Conservation (phyloP, 495 filamentous ascomycete genomes). For the Beverwykella pulmonaria region DNA sequence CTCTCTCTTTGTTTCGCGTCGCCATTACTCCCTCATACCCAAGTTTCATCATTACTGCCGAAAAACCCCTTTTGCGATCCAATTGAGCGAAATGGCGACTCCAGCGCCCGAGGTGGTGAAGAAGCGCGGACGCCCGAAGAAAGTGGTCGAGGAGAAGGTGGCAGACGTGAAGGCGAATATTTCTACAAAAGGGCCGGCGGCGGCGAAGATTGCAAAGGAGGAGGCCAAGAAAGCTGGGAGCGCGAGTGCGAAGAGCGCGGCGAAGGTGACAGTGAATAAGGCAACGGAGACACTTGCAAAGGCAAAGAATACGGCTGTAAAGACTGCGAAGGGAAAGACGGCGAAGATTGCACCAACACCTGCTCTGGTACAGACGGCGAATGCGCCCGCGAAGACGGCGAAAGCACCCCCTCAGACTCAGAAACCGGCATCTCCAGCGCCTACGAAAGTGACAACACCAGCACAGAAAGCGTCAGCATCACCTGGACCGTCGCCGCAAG, state of each 20-base stretch:
- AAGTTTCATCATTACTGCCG: background rate
- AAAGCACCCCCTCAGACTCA: slow-evolving; percentile 6
- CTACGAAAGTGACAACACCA: slow-evolving; percentile 5
- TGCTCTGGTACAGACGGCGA: background rate
- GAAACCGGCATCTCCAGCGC: background rate
- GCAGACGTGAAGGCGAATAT: background rate
- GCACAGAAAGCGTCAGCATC: too few relatives aligned
- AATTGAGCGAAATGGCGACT: background rate
- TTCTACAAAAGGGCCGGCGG: background rate
- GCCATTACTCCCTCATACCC: background rate
- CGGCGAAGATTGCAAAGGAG: background rate
- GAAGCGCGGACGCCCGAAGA: slow-evolving; percentile 1
- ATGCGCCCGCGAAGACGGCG: slow-evolving; percentile 8
- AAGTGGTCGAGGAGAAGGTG: background rate
- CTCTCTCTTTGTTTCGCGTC: background rate
- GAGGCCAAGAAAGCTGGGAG: background rate
- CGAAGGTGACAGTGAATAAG: slow-evolving; percentile 6
- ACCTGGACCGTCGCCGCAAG: too few relatives aligned
- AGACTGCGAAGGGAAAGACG: slow-evolving; percentile 6
- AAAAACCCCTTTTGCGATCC: background rate
- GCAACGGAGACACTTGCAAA: background rate
- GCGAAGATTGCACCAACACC: slow-evolving; percentile 8
- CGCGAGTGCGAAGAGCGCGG: background rate
- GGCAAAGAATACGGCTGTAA: background rate
- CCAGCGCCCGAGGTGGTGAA: background rate